Base-by-base conservation (phyloP, 2,329 filamentous ascomycete species). In the Huntiella bhutanensis region DNA sequence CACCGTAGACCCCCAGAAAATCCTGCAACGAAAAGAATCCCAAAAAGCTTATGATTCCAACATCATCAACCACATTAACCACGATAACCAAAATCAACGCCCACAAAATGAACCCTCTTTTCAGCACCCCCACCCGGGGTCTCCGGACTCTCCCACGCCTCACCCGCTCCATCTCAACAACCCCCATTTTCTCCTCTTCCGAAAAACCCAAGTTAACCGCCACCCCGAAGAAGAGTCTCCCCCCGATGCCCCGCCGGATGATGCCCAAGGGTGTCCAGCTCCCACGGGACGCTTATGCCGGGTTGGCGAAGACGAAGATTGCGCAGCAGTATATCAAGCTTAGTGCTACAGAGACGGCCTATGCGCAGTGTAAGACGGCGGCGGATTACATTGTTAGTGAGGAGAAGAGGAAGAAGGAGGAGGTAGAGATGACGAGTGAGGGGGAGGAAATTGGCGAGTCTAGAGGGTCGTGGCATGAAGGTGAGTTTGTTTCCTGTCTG, bases 361-460 rank as follows among this genome's bases (percentile, higher is more conserved):
- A 85, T 65, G 78, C 81, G 57, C 70, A 75, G 52, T 92, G 84
- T 62, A 72, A 78, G 6, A 64, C 63, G 49, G 75, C 82, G 52
- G 86, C 82, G 40, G 74, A 78, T 51, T 95, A 95, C 62, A 74
- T 67, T 45, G 83, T 93, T 48, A 73, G 80, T 2, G 70, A 80
- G 53, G 68, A 75, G 46, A 65, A 73, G 43, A 68, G 80, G 53
- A 79, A 79, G 54, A 73, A 75, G 3, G 75, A 71, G 0, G 69
- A 73, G 41, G 72, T 91, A 45, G 73, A 76, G 22, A 80, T 77
- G 59, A 81, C 82, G 2, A 75, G 74, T 45, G 77, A 80, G 32
- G 87, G 85, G 6, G 82, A 92, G 59, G 84, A 96, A 60, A 60
- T 96, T 42, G 87, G 88, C 12, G 67, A 74, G 17, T 79, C 79